Conservation (phyloP, 768 basidiomycete genomes). For the Naganishia antarctica region DNA sequence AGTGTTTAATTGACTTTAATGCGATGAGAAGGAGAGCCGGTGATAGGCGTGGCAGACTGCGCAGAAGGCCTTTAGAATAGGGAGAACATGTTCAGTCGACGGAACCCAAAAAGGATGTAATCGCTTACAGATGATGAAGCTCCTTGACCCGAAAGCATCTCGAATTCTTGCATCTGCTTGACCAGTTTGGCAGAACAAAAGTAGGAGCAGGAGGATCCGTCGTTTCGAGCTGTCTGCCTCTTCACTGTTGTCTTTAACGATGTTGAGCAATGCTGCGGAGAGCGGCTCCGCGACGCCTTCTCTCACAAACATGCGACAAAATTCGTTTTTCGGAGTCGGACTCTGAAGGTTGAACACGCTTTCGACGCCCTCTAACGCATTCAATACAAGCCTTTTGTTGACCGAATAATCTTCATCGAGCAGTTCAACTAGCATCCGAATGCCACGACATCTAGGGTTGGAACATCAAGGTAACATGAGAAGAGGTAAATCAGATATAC, state of each 20-base stretch:
- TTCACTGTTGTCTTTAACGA: slow-evolving; percentile 62
- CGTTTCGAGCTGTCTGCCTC: slow-evolving; percentile 67
- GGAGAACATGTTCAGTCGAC: not conserved
- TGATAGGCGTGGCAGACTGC: slow-evolving; percentile 79
- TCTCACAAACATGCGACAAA: slow-evolving; percentile 94
- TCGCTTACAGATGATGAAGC: slow-evolving; percentile 76
- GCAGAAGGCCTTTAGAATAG: slow-evolving; percentile 63
- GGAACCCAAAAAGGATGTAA: not conserved
- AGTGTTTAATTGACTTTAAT: slow-evolving; percentile 91
- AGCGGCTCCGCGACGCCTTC: slow-evolving; percentile 92
- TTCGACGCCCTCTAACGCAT: slow-evolving; percentile 88
- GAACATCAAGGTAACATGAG: slow-evolving; percentile 9
- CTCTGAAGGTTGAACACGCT: slow-evolving; percentile 92
- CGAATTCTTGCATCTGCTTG: slow-evolving; percentile 90
- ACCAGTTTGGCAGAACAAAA: slow-evolving; percentile 93
- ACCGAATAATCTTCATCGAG: slow-evolving; percentile 93
- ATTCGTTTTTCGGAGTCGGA: slow-evolving; percentile 95
- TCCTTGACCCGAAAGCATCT: slow-evolving; percentile 82
- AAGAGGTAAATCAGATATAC: not conserved
- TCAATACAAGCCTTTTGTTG: slow-evolving; percentile 82
- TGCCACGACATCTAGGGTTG: slow-evolving; percentile 79
- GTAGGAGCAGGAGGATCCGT: slow-evolving; percentile 80
- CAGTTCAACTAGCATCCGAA: slow-evolving; percentile 89
- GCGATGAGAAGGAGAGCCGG: slow-evolving; percentile 81
- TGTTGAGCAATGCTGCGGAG: slow-evolving; percentile 79